Evolutionary conservation across 1,139 yeast species (phyloP), one percentile per base, ranked within the genome.

Genomic region (Hansenula sp.): DNA sequence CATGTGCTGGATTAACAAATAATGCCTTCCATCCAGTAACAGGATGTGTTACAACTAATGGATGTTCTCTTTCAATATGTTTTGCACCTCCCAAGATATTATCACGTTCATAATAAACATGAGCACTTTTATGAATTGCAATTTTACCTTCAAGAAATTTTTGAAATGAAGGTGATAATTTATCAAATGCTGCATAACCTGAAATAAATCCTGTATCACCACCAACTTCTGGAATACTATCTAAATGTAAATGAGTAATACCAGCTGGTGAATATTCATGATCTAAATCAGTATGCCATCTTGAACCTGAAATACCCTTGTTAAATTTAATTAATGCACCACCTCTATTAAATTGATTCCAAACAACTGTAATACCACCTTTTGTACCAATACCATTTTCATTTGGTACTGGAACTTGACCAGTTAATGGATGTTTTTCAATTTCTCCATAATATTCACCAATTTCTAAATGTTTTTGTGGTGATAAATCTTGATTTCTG

Each of bases 351-450:
- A 52, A 57, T 44, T 75, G 78, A 43, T 69, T 73, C 82, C 82
- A 77, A 46, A 78, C 70, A 8, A 72, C 72, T 20, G 77, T 60
- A 29, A 72, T 60, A 26, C 82, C 83, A 18, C 40, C 28, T 32
- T 46, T 45, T 17, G 68, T n/a, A n/a, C n/a, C n/a, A n/a, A n/a
- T n/a, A n/a, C n/a, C n/a, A n/a, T n/a, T n/a, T n/a, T n/a, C n/a
- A n/a, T n/a, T n/a, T n/a, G n/a, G n/a, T n/a, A n/a, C n/a, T n/a
- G n/a, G n/a, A n/a, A n/a, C 71, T 16, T 45, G 47, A 14, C 68
- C 65, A n/a, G 66, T 68, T 47, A 70, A 73, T 10, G 78, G 73
- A 51, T 74, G 79, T 25, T 62, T 63, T 49, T 73, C 78, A 29
- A 71, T 68, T 42, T 67, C 65, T 28, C 77, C 77, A 54, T 57